phyloP scores from a whole-genome alignment of 306 rosid species.

The Dicorynia guianensis region DNA sequence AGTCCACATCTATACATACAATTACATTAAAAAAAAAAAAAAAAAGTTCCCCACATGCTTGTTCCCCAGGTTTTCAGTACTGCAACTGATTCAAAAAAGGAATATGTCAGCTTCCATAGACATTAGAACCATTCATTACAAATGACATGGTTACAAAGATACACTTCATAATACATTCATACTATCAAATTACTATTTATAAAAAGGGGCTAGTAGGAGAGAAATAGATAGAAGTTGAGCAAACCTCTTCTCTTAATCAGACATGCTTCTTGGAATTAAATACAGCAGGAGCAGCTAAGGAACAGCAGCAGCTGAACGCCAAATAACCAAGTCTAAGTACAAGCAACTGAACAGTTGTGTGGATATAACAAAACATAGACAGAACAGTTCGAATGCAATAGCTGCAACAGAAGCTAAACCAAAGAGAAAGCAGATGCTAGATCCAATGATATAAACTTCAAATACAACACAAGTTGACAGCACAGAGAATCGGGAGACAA shows the following conservation, averaged over 20 bases:
- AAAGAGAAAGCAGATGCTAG: slow-evolving; percentile 2
- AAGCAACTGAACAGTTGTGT: neutral
- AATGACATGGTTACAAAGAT: too few species aligned
- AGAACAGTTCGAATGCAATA: slow-evolving; percentile 7
- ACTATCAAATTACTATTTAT: neutral
- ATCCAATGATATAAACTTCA: neutral
- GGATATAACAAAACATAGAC: neutral
- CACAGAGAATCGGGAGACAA: neutral
- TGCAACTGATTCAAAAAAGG: too few species aligned
- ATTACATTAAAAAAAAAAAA: neutral
- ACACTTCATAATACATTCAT: too few species aligned
- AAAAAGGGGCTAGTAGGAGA: too few species aligned
- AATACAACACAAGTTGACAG: neutral
- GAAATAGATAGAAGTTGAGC: neutral
- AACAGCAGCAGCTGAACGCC: slow-evolving; percentile 18
- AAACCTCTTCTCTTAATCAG: slow-evolving; percentile 6
- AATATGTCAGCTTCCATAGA: too few species aligned
- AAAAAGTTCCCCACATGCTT: neutral
- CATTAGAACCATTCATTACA: too few species aligned
- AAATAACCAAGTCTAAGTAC: slow-evolving; percentile 11
- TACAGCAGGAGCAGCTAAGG: slow-evolving; percentile 24
- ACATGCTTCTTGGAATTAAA: neutral
- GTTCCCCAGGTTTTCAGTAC: too few species aligned
- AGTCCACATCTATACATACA: neutral
- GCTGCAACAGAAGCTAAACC: slow-evolving; percentile 11